These are phyloP conservation scores for Paecilomyces niveus DNA, from an alignment of 2,329 filamentous ascomycete species.

Conservation along the genomic window DNA sequence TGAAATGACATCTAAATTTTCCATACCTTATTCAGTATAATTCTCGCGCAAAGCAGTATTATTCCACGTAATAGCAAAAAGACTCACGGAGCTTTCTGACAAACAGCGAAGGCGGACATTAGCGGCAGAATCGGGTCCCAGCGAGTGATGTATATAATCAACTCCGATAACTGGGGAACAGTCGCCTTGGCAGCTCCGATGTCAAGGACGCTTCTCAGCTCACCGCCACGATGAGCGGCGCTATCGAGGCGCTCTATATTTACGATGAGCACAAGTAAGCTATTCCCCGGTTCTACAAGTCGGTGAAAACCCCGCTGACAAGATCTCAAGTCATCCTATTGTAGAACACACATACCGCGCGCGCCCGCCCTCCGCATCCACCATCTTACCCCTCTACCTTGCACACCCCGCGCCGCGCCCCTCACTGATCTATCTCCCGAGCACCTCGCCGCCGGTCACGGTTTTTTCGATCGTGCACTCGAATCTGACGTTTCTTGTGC, in stretches of 20 bases:
- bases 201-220: constrained; percentile 1
- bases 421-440: constrained; percentile 76
- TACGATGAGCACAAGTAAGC: constrained; percentile 89
- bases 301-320: background rate
- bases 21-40: background rate
- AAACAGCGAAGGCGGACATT: constrained; percentile 19
- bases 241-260: constrained; percentile 93
- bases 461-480: constrained; percentile 85
- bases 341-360: constrained; percentile 84
- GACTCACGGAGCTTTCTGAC: background rate
- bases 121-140: constrained; percentile 23
- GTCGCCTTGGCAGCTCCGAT: constrained; percentile 2
- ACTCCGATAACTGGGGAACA: constrained; percentile 12
- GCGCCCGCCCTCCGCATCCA: constrained; percentile 66
- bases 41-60: background rate
- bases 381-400: constrained; percentile 80
- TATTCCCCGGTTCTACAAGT: background rate
- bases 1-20: background rate
- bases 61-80: background rate
- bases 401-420: constrained; percentile 73
- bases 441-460: constrained; percentile 75
- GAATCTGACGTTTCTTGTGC: constrained; percentile 77
- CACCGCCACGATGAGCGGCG: constrained; percentile 62
- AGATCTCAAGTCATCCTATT: constrained; percentile 62
- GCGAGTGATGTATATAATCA: background rate